Percentiles rank a stretch among this genome's conserved stretches.
Evolutionary conservation across 306 rosid genomes (phyloP).

Genomic region (Pterocarpus macrocarpus): DNA sequence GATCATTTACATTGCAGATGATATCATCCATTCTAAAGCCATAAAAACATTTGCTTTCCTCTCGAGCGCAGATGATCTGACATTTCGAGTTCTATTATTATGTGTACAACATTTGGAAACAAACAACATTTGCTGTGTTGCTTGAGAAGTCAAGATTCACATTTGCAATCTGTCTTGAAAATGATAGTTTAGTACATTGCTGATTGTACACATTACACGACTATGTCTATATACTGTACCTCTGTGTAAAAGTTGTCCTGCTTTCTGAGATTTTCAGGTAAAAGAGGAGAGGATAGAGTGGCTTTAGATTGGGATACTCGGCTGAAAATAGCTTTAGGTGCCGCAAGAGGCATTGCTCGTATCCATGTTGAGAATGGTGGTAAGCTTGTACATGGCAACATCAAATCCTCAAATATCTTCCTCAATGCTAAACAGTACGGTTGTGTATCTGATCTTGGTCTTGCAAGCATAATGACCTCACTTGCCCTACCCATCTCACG

Average conservation of each 20-base stretch:
- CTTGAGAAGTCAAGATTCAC: conserved; percentile 9
- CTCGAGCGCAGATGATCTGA: background rate
- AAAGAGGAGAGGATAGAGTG: conserved; percentile 76
- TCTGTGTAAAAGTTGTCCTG: background rate
- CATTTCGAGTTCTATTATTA: background rate
- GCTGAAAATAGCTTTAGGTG: conserved; percentile 82
- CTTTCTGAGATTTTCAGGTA: conserved; percentile 60
- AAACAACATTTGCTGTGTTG: conserved; percentile 4
- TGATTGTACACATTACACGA: conserved; percentile 5
- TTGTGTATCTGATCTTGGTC: conserved; percentile 83
- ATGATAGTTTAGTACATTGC: background rate
- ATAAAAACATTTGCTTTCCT: background rate
- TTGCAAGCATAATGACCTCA: conserved; percentile 78
- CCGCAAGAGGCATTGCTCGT: conserved; percentile 83
- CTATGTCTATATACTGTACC: background rate
- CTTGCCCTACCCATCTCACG: conserved; percentile 80
- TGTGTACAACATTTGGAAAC: background rate
- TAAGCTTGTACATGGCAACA: conserved; percentile 86
- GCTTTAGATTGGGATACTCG: conserved; percentile 88
- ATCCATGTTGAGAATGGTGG: conserved; percentile 75
- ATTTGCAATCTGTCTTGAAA: conserved; percentile 7
- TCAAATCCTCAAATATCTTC: conserved; percentile 85
- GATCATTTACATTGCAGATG: background rate
- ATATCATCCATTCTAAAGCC: background rate
- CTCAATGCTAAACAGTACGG: conserved; percentile 70